phyloP scores from a whole-genome alignment of 1,139 yeast species.

The Candida sanyaensis region DNA sequence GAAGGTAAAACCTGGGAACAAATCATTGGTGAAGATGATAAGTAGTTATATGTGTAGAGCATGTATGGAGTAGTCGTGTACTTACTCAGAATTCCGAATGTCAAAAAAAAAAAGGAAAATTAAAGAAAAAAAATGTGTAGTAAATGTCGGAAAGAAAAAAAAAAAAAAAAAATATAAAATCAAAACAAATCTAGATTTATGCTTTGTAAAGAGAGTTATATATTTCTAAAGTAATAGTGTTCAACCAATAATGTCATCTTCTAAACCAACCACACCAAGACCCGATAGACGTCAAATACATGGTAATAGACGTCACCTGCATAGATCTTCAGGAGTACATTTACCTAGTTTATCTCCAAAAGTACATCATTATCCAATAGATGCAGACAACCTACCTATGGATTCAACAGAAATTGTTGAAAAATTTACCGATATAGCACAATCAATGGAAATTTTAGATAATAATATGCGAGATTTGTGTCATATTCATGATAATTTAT shows the following conservation, averaged over 20 bases:
- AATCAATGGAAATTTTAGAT: conserved; percentile 52
- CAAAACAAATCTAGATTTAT: conserved; percentile 2
- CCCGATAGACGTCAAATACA: conserved; percentile 7
- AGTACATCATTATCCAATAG: conserved; percentile 41
- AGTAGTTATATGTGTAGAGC: conserved; percentile 8
- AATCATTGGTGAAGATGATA: conserved; percentile 61
- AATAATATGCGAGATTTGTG: conserved; percentile 48
- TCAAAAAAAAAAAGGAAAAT: neutral
- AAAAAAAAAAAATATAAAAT: too few relatives aligned
- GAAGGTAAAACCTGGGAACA: conserved; percentile 87
- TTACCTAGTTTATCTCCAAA: conserved; percentile 44
- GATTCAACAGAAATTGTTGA: conserved; percentile 33
- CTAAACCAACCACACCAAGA: conserved; percentile 24
- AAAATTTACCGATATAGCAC: conserved; percentile 47
- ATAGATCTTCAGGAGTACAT: conserved; percentile 44
- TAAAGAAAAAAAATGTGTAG: neutral
- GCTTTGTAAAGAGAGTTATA: neutral
- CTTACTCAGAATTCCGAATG: neutral
- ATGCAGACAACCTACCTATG: conserved; percentile 40
- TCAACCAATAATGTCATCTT: conserved; percentile 13
- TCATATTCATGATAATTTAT: conserved; percentile 51
- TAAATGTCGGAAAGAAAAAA: neutral
- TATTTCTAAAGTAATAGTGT: neutral
- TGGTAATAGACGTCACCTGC: conserved; percentile 28
- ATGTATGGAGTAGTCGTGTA: neutral